Conservation (phyloP, 129 eudicot species). For the Apium graveolens region DNA sequence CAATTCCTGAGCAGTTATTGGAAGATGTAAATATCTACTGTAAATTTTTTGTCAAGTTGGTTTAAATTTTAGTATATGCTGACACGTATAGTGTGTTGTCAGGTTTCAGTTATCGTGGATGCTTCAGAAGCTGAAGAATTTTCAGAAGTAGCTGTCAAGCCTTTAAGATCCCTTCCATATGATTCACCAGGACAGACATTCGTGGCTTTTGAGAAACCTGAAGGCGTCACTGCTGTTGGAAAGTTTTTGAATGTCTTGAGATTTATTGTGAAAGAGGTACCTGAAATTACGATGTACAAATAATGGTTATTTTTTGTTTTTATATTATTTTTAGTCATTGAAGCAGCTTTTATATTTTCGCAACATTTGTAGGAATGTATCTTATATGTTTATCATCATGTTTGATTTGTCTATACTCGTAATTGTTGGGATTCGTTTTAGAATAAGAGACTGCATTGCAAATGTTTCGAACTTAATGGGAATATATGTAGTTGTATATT, state of each 20-base stretch:
- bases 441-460: not conserved
- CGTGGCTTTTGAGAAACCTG: constrained; percentile 89
- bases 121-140: constrained; percentile 97
- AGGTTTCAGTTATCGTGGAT: constrained; percentile 87
- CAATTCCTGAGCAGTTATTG: constrained; percentile 84
- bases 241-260: constrained; percentile 68
- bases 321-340: not conserved
- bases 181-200: constrained; percentile 92
- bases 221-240: constrained; percentile 77
- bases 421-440: not conserved
- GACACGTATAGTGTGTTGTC: constrained; percentile 5
- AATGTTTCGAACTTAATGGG: not conserved
- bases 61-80: too few species aligned
- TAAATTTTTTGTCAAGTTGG: not conserved
- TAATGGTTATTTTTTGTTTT: not conserved
- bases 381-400: not conserved
- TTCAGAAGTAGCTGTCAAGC: constrained; percentile 62
- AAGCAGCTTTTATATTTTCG: not conserved
- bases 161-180: constrained; percentile 65
- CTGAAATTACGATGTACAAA: not conserved
- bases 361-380: not conserved
- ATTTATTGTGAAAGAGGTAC: constrained; percentile 86
- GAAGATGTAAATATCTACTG: constrained; percentile 55
- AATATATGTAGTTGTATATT: not conserved
- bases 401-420: not conserved